Percentiles rank a stretch among this genome's conserved stretches.
Evolutionary conservation across 495 filamentous ascomycete genomes (phyloP).

Genomic region (Penicillium longicatenatum): DNA sequence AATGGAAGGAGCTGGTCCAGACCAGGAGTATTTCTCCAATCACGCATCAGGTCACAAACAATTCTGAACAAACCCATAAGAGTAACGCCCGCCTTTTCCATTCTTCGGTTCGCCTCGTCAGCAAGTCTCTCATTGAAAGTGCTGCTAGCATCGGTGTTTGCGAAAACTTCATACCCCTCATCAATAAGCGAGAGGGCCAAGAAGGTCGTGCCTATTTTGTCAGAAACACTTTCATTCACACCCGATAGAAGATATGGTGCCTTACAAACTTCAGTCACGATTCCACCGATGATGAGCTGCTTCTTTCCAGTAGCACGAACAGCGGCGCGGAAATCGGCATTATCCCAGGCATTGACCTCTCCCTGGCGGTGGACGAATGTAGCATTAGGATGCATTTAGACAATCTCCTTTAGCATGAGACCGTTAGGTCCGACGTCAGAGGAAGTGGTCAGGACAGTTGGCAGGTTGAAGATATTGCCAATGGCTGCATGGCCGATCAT

Average conservation of each 20-base stretch:
- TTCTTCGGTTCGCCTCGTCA: conserved; percentile 63
- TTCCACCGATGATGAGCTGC: conserved; percentile 74
- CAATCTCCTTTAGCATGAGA: conserved; percentile 68
- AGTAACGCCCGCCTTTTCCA: conserved; percentile 68
- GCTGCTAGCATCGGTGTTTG: conserved; percentile 73
- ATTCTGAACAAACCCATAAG: conserved; percentile 67
- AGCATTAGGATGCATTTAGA: conserved; percentile 65
- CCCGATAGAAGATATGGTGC: conserved; percentile 9
- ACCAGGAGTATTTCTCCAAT: conserved; percentile 74
- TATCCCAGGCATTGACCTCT: conserved; percentile 83
- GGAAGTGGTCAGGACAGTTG: conserved; percentile 70
- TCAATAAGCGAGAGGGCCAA: conserved; percentile 69
- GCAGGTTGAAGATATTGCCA: conserved; percentile 66
- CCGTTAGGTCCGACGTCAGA: conserved; percentile 67
- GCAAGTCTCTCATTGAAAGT: conserved; percentile 59
- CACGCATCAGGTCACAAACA: conserved; percentile 72
- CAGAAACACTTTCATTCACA: conserved; percentile 4
- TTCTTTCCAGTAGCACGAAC: conserved; percentile 64
- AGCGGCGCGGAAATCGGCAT: conserved; percentile 66
- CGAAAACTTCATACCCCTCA: conserved; percentile 76
- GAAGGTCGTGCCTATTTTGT: conserved; percentile 60
- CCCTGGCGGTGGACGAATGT: conserved; percentile 69
- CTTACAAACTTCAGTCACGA: conserved; percentile 75
- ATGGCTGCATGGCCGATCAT: conserved; percentile 70
- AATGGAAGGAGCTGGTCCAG: conserved; percentile 61